These are phyloP conservation scores for Starmerella apis DNA, from an alignment of 805 yeast genomes.

Conservation along the genomic window DNA sequence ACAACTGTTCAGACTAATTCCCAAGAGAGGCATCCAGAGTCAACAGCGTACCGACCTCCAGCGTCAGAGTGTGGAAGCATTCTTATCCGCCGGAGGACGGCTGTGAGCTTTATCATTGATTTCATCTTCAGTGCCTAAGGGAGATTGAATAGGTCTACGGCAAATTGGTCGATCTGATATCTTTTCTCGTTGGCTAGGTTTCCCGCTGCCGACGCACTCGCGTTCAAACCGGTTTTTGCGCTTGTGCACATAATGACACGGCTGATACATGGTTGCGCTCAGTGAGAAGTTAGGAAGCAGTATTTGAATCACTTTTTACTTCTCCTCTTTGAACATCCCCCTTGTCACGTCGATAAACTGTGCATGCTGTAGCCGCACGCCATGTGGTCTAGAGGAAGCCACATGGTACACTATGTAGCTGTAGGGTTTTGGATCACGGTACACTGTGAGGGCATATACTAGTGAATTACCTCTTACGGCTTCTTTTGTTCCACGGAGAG, in stretches of 20 bases:
- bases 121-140: too few species aligned
- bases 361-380: neutral
- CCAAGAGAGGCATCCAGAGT: too few species aligned
- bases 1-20: too few species aligned
- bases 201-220: neutral
- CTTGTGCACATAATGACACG: neutral
- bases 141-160: too few species aligned
- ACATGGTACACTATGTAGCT: neutral
- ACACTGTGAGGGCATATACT: too few species aligned
- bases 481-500: too few species aligned
- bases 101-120: neutral
- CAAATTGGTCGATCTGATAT: too few species aligned
- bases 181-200: neutral
- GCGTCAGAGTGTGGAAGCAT: neutral
- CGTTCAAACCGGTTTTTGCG: constrained; percentile 1
- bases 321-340: too few species aligned
- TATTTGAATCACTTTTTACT: too few species aligned
- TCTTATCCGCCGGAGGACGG: neutral
- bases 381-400: neutral
- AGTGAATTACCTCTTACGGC: too few species aligned
- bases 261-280: neutral
- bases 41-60: neutral
- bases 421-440: neutral
- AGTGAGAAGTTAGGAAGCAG: neutral
- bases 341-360: neutral